phyloP scores from a whole-genome alignment of 768 basidiomycete species.

The Auriscalpium orientale region DNA sequence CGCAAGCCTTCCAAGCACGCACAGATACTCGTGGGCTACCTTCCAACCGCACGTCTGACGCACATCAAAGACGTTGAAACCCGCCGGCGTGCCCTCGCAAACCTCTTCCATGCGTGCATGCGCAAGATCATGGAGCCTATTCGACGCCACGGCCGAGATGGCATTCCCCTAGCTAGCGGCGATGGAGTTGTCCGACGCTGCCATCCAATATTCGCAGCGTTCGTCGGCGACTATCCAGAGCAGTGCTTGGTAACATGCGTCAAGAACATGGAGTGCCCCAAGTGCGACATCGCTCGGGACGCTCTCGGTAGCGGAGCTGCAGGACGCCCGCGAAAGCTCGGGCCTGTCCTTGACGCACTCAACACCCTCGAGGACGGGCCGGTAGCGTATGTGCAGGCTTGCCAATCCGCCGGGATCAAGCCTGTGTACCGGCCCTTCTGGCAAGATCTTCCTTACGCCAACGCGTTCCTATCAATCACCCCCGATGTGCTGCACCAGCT shows the following conservation, averaged over 20 bases:
- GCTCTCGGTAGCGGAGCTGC: no score
- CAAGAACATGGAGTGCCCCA: no score
- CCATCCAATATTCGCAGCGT: slow-evolving; percentile 18
- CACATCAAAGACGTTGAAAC: slow-evolving; percentile 15
- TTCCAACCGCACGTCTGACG: slow-evolving; percentile 15
- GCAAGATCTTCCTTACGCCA: slow-evolving; percentile 1
- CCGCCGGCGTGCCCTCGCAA: slow-evolving; percentile 13
- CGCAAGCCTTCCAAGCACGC: slow-evolving; percentile 18
- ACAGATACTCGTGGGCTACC: slow-evolving; percentile 20
- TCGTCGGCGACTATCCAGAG: slow-evolving; percentile 21
- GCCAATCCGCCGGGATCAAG: neutral
- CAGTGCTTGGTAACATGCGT: slow-evolving; percentile 2
- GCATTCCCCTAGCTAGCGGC: slow-evolving; percentile 13
- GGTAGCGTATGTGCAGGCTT: neutral
- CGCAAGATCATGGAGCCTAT: slow-evolving; percentile 9
- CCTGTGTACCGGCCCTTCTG: slow-evolving; percentile 1
- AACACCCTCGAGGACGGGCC: neutral
- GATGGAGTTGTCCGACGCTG: slow-evolving; percentile 13
- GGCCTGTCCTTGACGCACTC: no score
- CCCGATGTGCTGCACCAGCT: slow-evolving; percentile 9
- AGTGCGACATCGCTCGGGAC: no score
- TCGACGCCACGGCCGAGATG: slow-evolving; percentile 1
- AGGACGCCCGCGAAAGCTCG: no score
- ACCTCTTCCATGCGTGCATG: slow-evolving; percentile 22
- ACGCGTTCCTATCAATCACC: slow-evolving; percentile 5